Percentiles rank a stretch among this genome's conserved stretches.
Conservation (phyloP, 176 grass and related monocot genomes). For the Carex parvula region DNA sequence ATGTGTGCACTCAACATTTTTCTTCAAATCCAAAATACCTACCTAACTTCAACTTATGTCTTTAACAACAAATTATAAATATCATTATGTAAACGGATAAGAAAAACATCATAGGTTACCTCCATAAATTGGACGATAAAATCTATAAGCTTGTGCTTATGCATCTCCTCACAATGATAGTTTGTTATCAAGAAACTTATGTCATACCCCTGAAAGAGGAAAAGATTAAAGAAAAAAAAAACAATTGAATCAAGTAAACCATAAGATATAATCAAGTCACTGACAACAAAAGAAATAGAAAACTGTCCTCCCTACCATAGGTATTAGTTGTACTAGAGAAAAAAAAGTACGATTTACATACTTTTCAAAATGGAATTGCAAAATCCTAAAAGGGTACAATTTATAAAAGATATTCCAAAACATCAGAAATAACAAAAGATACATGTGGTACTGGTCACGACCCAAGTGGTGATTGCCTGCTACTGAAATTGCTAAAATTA, state of each 20-base stretch:
- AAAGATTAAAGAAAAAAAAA: neutral
- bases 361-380: neutral
- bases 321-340: neutral
- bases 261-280: neutral
- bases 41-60: neutral
- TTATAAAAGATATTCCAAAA: neutral
- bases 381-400: neutral
- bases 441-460: neutral
- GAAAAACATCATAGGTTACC: slow-evolving; percentile 33
- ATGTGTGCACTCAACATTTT: too few species aligned
- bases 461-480: neutral
- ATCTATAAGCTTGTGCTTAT: slow-evolving; percentile 97
- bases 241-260: neutral
- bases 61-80: slow-evolving; percentile 17
- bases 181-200: slow-evolving; percentile 99
- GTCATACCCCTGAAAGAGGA: slow-evolving; percentile 73
- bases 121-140: slow-evolving; percentile 99
- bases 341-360: neutral
- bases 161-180: slow-evolving; percentile 94
- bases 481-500: neutral
- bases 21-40: neutral
- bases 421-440: neutral
- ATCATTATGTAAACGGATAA: neutral
- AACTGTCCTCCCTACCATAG: neutral
- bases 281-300: neutral